Evolutionary conservation across 2,329 filamentous ascomycete species (phyloP).

Genomic region (Decorospora gaudefroyi): DNA sequence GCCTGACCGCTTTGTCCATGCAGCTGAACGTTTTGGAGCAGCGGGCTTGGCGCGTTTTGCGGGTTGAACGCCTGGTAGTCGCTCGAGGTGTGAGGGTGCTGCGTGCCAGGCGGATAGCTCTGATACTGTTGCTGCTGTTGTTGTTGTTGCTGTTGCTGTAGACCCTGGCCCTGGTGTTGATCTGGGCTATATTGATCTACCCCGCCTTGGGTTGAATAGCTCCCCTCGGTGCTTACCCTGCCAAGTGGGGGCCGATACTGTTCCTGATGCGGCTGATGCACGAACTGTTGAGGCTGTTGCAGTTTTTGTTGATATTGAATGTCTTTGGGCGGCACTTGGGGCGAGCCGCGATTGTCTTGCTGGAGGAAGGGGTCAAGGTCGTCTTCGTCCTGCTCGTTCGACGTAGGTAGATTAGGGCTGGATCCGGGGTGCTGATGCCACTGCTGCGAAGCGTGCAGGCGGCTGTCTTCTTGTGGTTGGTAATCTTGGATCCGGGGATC

Average conservation of each 20-base stretch:
- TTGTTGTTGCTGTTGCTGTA: constrained; percentile 36
- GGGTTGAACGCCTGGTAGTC: constrained; percentile 44
- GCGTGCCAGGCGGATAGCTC: constrained; percentile 35
- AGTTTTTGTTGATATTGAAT: constrained; percentile 34
- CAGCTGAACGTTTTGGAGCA: constrained; percentile 35
- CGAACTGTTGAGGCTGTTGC: constrained; percentile 33
- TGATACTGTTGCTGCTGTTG: constrained; percentile 36
- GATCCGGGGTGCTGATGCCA: constrained; percentile 38
- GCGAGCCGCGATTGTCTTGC: constrained; percentile 35
- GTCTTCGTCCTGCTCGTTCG: constrained; percentile 47
- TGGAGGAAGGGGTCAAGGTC: constrained; percentile 48
- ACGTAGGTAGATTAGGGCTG: constrained; percentile 42
- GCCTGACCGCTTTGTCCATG: constrained; percentile 34
- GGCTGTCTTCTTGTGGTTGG: constrained; percentile 32
- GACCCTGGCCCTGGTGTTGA: constrained; percentile 36
- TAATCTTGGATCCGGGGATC: constrained; percentile 37
- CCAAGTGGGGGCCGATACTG: constrained; percentile 47
- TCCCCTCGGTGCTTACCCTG: constrained; percentile 47
- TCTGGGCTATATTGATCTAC: constrained; percentile 49
- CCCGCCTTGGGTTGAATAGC: constrained; percentile 46
- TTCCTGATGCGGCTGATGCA: constrained; percentile 37
- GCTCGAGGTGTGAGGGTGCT: constrained; percentile 28
- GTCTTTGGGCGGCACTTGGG: constrained; percentile 47
- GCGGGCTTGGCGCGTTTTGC: constrained; percentile 38
- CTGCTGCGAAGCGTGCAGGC: constrained; percentile 33